Evolutionary conservation across 805 yeast species (phyloP), one percentile per base, ranked within the genome.

Genomic region (Metschnikowia continentalis): DNA sequence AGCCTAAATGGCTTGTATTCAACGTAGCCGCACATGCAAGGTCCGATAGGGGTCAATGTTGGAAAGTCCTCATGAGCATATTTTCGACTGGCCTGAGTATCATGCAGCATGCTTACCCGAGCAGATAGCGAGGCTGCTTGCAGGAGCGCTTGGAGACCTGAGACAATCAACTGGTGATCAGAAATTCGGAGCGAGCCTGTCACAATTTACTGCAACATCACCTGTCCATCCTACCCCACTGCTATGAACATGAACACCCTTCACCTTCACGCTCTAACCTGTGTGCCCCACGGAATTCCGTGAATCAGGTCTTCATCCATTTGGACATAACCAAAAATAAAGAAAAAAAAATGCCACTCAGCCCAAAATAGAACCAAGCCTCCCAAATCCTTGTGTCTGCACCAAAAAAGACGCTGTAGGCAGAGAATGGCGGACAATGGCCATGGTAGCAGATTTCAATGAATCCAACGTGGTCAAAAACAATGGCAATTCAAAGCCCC

Each of bases 51-150:
- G 15, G 13, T 8, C 23, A 11, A 6, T 37, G 23, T 26, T 26
- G 26, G 15, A 20, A 22, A 11, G 10, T 3, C 20, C 30, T 14
- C 6, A 19, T 13, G 26, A 37, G 42, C 32, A n/a, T 39, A 14
- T 15, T 39, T 39, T 6, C 17, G n/a, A 39, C 17, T 42, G 13
- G 36, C 26, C 36, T 14, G 30, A 10, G 14, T 8, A 14, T 7
- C 45, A n/a, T 32, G 45, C 45, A 39, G 42, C 32, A 39, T 23
- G 42, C 42, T 20, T 42, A 42, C 45, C 45, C 45, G 36, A 42
- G 45, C 36, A 42, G 36, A 42, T 32, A 42, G 45, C 45, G 45
- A 42, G 32, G 17, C n/a, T 19, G 10, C 30, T 42, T 22, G 32
- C 32, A 42, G 45, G 45, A 42, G 32, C 17, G 36, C 36, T 19